Evolutionary conservation across 352 stramenopile species (phyloP), one percentile per base, ranked within the genome.

Genomic region (Aphanomyces stellatus): DNA sequence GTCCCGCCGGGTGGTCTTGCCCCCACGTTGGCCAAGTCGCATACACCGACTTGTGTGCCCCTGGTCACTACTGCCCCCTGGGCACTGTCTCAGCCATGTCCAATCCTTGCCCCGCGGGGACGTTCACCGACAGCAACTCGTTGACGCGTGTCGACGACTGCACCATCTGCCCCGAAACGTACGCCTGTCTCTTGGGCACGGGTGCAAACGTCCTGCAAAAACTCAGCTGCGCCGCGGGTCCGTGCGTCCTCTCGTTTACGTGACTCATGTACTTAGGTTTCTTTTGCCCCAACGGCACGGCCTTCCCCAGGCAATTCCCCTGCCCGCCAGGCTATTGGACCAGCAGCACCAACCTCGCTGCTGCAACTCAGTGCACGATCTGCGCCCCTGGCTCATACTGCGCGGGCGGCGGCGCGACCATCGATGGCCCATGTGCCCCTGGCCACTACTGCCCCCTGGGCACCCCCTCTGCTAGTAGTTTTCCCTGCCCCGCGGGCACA

Each of bases 361-460:
- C 74, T 42, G 73, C 80, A 1, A 69, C 40, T 1, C 85, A 93
- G 59, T 97, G 92, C 63, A 72, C 88, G 33, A 75, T 83, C 17
- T 97, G 90, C 31, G 78, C 88, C 0, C 76, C 77, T 19, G 93
- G 93, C 24, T 85, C 81, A 56, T 98, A 93, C 70, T 97, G 92
- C 57, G 73, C 79, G 37, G 90, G 88, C 22, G 87, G 78, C 4
- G 93, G 91, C 34, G 82, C 79, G 1, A 82, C 75, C 46, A 80
- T 92, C 34, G 85, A 93, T 53, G 85, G 83, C 13, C 74, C 60
- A 35, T 93, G 85, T 67, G 80, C 78, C 37, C 55, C 86, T 0
- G 93, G 93, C 0, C 75, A 97, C 69, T 98, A 96, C 64, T 98
- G 93, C 69, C 89, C 88, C 11, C 72, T 94, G 17, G 80, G 77